Evolutionary conservation across 345 rosid genomes (phyloP), one percentile per base, ranked within the genome.

Genomic region (Populus simonii): DNA sequence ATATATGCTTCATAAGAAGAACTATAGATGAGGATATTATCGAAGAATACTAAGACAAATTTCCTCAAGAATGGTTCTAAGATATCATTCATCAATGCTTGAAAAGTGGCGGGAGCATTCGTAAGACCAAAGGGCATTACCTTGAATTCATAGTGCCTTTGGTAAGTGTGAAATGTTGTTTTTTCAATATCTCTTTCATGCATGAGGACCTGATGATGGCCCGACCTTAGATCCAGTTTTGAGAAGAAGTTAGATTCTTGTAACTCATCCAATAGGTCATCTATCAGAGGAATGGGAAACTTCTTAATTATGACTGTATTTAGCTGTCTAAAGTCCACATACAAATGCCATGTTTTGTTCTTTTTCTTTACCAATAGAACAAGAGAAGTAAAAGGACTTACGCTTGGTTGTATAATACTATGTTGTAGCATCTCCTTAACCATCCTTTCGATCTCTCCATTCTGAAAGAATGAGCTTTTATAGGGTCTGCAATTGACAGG

Each of bases 271-370:
- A 55, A 55, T 7, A 55, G 8, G 8, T 11, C 15, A 43, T 43
- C 1, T 9, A 43, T 43, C 12, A 43, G 13, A 43, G 49, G 49
- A 0, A 43, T 43, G 12, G 0, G 13, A 43, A 43, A 43, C 11
- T 43, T 43, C 11, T 43, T 43, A 0, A 43, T 11, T 43, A 3
- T 43, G 13, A 43, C 0, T 9, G 12, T 2, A 2, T 43, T 43
- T 12, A 43, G 11, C 1, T 10, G 4, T 3, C 15, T 9, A 12
- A 9, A 43, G 3, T 43, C 4, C 0, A 43, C 0, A 43, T 3
- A 10, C 0, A 43, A 43, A 0, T 15, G 0, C 15, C 1, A 12
- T 9, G 3, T 43, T 2, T 10, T 10, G 11, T 12, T 0, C 2
- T 43, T 43, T 3, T 43, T 43, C 15, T 43, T 43, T 2, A 55